Base-by-base conservation (phyloP, 2,329 filamentous ascomycete species). In the Paraconiothyrium sp. region DNA sequence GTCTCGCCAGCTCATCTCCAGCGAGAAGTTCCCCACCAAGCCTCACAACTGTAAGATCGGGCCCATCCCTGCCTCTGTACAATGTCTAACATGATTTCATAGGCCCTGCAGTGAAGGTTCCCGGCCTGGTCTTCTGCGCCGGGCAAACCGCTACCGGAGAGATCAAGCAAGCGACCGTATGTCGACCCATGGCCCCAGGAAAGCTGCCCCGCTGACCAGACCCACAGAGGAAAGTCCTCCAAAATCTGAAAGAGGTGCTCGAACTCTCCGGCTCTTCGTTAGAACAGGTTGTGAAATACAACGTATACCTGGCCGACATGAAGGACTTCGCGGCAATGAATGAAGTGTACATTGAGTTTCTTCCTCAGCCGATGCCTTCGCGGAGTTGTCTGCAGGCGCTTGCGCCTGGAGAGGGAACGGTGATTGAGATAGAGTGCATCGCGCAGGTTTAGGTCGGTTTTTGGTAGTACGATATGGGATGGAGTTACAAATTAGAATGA, bases 201-300 rank as follows among this genome's bases (percentile, higher is more conserved):
- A 7, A 3, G 1, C 13, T 41, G 2, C 49, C 34, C 32, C 22
- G 8, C 46, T 47, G 9, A 60, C 56, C 56, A 27, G 59, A 9
- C 20, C 22, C 39, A 1, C 43, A 70, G 65, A 60, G 65, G 32
- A 71, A 54, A 13, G 68, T 71, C 14, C 60, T 71, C 6, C 68
- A 71, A 20, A 68, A 69, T 16, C 54, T 69, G 7, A 69, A 69
- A 30, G 62, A 69, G 51, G 59, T 73, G 14, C 67, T 73, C 32
- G 69, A 73, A 50, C 65, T 69, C 32, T 69, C 69, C 1, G 71
- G 71, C 8, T 72, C 71, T 9, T 71, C 68, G 4, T 64, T 73
- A 11, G 69, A 73, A 48, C 65, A 73, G 49, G 70, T 74, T n/a
- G 70, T 74, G 61, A 74, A 73, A 58, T 72, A 73, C 63, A 74